Base-by-base conservation (phyloP, 169 alveolate species). In the Besnoitia besnoiti region DNA sequence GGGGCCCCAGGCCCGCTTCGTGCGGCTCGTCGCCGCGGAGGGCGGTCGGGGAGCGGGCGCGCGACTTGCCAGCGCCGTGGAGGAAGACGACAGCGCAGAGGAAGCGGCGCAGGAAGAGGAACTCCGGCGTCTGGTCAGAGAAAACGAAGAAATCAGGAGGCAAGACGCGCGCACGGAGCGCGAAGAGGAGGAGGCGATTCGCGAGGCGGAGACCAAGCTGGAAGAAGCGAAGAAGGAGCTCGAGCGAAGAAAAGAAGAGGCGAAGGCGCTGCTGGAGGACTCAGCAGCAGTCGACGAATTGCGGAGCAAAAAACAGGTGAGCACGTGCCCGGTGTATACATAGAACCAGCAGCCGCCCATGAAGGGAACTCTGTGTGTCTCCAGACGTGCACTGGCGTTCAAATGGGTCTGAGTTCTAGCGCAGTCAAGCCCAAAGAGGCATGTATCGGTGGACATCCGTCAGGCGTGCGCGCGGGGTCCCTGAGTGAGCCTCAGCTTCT, bases 261-360 rank as follows among this genome's bases (percentile, higher is more conserved):
- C 85, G n/a, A 50, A 51, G 0, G 85, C 51, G 75, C 42, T n/a
- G n/a, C n/a, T n/a, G 27, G 51, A 82, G 19, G 39, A 51, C 46
- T 49, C 40, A 4, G 67, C 40, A 37, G 89, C 47, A 30, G 35
- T 59, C 37, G 39, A 61, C 47, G 24, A 39, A 12, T 19, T 42
- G 30, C 75, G 80, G 40, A 76, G 37, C 37, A 75, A 39, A n/a
- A 75, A 85, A 85, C 55, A 49, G 42, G 82, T 73, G n/a, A 55
- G n/a, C n/a, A n/a, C n/a, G n/a, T n/a, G n/a, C n/a, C n/a, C n/a
- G n/a, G n/a, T n/a, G n/a, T n/a, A n/a, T n/a, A n/a, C n/a, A n/a
- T n/a, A n/a, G n/a, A n/a, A n/a, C n/a, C n/a, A n/a, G n/a, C n/a
- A n/a, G n/a, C n/a, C n/a, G n/a, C n/a, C n/a, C n/a, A n/a, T n/a